Percentiles rank a stretch among this genome's conserved stretches.
Evolutionary conservation across 768 basidiomycete genomes (phyloP).

Genomic region (Calocera viscosa): DNA sequence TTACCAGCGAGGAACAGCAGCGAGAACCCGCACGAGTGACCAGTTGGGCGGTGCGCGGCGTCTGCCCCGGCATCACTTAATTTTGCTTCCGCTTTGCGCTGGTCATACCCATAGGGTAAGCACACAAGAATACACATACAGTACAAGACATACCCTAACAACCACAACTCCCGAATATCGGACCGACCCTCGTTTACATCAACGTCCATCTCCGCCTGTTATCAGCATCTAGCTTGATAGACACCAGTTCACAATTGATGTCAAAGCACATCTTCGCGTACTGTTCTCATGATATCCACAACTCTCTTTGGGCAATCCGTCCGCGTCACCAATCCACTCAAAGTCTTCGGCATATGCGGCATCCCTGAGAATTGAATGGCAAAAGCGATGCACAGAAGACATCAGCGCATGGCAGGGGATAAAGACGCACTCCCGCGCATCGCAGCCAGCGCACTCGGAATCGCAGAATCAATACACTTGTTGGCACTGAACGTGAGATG

Average conservation of each 20-base stretch:
- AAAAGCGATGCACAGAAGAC: background rate
- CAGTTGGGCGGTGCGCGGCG: background rate
- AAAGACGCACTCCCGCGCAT: background rate
- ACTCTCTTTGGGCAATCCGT: background rate
- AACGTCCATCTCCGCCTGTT: background rate
- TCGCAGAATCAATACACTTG: background rate
- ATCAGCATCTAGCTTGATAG: background rate
- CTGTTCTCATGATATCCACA: too few relatives aligned
- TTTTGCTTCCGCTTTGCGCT: background rate
- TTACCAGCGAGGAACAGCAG: background rate
- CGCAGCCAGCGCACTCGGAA: background rate
- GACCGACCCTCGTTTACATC: background rate
- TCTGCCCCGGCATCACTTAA: background rate
- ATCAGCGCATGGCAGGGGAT: background rate
- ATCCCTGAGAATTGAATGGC: slow-evolving; percentile 7
- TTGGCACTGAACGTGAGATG: background rate
- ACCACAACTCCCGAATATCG: background rate
- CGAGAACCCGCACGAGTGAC: background rate
- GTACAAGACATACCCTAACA: slow-evolving; percentile 8
- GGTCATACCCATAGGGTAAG: background rate
- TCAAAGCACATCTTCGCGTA: background rate
- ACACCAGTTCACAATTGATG: background rate
- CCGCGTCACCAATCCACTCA: background rate
- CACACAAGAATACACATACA: background rate
- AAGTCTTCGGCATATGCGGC: background rate